These are phyloP conservation scores for Aspergillus novoparasiticus DNA, from an alignment of 2,329 filamentous ascomycete genomes.

Conservation along the genomic window DNA sequence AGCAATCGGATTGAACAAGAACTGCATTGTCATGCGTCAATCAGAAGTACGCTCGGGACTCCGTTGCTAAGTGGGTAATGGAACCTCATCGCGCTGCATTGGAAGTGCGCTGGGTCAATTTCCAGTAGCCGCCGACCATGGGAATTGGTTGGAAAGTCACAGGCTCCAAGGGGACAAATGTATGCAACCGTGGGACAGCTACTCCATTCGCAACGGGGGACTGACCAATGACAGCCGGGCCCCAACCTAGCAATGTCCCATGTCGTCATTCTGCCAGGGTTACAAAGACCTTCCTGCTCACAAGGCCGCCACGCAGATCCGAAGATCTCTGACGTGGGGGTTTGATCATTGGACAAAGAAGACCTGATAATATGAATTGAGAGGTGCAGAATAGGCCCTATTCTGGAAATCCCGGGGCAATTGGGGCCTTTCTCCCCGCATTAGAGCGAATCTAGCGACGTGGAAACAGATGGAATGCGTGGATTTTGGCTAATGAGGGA, in stretches of 20 bases:
- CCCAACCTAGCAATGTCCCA: constrained; percentile 5
- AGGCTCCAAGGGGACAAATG: constrained; percentile 3
- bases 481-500: neutral
- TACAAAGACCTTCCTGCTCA: constrained; percentile 4
- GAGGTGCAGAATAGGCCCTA: constrained; percentile 2
- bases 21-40: neutral
- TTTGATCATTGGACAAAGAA: constrained; percentile 5
- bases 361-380: constrained; percentile 7
- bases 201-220: neutral
- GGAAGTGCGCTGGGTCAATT: neutral
- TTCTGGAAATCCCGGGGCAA: constrained; percentile 3
- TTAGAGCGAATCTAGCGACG: neutral
- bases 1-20: constrained; percentile 1
- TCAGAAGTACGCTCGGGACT: neutral
- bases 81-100: neutral
- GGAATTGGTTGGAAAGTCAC: neutral
- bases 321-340: constrained; percentile 33
- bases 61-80: neutral
- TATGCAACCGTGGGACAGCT: constrained; percentile 12
- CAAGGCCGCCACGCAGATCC: constrained; percentile 23
- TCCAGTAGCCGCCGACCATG: neutral
- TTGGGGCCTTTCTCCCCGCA: neutral
- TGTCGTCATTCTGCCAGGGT: constrained; percentile 17
- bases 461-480: neutral
- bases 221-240: constrained; percentile 6